A percentile compares a stretch with the other conserved stretches of the same genome.
Conservation (phyloP, 2,329 filamentous ascomycete species). For the Aspergillus fischeri region DNA sequence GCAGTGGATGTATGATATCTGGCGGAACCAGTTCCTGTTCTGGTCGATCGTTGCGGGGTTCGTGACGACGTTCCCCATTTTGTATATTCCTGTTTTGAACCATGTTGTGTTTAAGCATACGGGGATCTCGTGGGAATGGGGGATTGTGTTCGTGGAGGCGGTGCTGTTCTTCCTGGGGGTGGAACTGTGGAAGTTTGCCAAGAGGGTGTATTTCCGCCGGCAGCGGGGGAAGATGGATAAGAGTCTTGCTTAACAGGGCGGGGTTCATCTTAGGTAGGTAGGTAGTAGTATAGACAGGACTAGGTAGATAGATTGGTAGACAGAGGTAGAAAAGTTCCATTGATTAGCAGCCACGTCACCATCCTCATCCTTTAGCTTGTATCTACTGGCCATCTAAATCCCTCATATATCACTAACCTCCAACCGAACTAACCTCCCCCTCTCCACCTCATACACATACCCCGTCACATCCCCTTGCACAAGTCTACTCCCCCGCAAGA, state of each 20-base stretch:
- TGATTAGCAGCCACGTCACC: neutral
- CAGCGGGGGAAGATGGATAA: too few relatives aligned
- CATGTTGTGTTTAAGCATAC: constrained; percentile 61
- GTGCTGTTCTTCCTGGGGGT: constrained; percentile 59
- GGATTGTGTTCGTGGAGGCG: constrained; percentile 57
- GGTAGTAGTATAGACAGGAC: neutral
- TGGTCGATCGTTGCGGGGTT: constrained; percentile 58
- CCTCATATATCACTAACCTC: neutral
- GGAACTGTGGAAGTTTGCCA: constrained; percentile 62
- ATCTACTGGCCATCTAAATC: neutral
- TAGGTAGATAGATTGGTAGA: neutral
- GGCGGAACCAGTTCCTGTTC: constrained; percentile 70
- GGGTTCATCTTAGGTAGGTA: neutral
- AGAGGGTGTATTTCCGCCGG: constrained; percentile 51
- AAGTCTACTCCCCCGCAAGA: constrained; percentile 55
- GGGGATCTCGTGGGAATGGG: constrained; percentile 65
- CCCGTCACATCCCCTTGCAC: constrained; percentile 64
- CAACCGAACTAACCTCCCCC: constrained; percentile 55
- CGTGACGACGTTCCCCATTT: constrained; percentile 54
- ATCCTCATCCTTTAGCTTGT: too few relatives aligned
- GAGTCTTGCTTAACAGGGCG: too few relatives aligned
- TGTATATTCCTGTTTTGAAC: constrained; percentile 68
- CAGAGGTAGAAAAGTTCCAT: neutral
- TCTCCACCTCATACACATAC: constrained; percentile 76
- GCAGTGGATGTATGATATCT: constrained; percentile 64